Evolutionary conservation across 108 stramenopile species (phyloP).

Genomic region (Skeletonema menzelii): DNA sequence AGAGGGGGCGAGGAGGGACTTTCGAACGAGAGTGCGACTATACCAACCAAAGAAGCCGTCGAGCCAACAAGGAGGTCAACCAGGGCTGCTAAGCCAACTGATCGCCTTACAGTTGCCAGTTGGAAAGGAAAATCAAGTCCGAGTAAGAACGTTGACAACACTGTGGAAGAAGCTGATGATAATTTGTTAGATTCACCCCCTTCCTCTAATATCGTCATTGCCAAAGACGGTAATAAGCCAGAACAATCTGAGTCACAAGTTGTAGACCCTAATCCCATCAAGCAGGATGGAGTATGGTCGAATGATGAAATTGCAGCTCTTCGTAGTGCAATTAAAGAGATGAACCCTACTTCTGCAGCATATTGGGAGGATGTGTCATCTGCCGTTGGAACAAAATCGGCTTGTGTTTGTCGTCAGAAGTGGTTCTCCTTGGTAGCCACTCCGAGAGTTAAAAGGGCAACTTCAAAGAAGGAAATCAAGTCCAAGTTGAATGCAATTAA

Average conservation of each 20-base stretch:
- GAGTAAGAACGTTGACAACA: not conserved
- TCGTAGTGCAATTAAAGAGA: constrained; percentile 31
- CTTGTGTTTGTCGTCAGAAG: constrained; percentile 52
- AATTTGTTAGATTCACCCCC: not conserved
- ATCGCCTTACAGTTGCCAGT: constrained; percentile 22
- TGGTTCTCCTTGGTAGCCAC: constrained; percentile 60
- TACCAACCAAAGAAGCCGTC: not conserved
- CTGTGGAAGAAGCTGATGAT: not conserved
- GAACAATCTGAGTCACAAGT: not conserved
- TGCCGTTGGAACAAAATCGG: constrained; percentile 32
- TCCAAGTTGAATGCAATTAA: not conserved
- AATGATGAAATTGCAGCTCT: constrained; percentile 1
- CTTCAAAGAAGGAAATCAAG: not conserved
- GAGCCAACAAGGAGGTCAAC: constrained; percentile 10
- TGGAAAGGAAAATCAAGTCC: constrained; percentile 4
- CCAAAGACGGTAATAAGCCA: not conserved
- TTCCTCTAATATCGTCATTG: not conserved
- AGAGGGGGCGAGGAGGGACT: not conserved
- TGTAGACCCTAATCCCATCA: not conserved
- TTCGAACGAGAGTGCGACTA: not conserved
- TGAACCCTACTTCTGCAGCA: constrained; percentile 52
- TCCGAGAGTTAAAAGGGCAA: constrained; percentile 21
- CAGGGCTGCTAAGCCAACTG: constrained; percentile 22
- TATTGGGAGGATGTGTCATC: constrained; percentile 61
- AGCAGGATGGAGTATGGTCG: not conserved